These are phyloP conservation scores for Aquilaria yunnanensis DNA, from an alignment of 345 rosid species.

Conservation along the genomic window DNA sequence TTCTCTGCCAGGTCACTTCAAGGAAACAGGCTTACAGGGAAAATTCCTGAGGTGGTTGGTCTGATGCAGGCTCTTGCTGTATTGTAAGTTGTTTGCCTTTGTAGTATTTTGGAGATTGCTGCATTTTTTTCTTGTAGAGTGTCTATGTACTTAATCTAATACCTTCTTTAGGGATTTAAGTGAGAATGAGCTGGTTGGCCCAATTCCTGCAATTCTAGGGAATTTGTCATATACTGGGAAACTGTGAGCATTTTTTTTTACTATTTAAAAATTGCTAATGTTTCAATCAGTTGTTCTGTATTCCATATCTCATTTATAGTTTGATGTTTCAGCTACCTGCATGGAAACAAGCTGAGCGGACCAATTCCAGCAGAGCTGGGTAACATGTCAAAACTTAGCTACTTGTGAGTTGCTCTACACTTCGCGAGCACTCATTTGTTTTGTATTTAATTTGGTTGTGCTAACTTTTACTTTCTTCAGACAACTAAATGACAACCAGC, in stretches of 20 bases:
- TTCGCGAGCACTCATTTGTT: neutral
- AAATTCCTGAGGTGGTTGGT: slow-evolving; percentile 88
- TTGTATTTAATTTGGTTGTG: neutral
- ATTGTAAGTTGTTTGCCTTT: slow-evolving; percentile 45
- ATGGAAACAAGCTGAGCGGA: slow-evolving; percentile 87
- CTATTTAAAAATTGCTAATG: neutral
- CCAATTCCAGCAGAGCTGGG: slow-evolving; percentile 96
- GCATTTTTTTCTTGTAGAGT: no score
- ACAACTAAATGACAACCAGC: slow-evolving; percentile 72
- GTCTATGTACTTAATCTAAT: neutral
- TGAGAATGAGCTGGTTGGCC: slow-evolving; percentile 83
- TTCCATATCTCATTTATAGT: neutral
- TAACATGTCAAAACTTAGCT: slow-evolving; percentile 93
- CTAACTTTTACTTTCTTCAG: slow-evolving; percentile 22
- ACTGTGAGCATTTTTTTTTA: slow-evolving; percentile 41
- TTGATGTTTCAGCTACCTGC: slow-evolving; percentile 57
- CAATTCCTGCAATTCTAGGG: slow-evolving; percentile 88
- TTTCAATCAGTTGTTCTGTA: neutral
- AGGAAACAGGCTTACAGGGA: slow-evolving; percentile 72
- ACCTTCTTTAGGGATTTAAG: slow-evolving; percentile 61
- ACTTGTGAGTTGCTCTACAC: slow-evolving; percentile 45
- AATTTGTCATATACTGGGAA: slow-evolving; percentile 90
- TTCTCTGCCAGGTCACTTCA: slow-evolving; percentile 64
- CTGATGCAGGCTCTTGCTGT: slow-evolving; percentile 99
- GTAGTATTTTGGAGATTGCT: neutral